Evolutionary conservation across 805 yeast species (phyloP).

Genomic region (Schizosaccharomyces osmophilus): DNA sequence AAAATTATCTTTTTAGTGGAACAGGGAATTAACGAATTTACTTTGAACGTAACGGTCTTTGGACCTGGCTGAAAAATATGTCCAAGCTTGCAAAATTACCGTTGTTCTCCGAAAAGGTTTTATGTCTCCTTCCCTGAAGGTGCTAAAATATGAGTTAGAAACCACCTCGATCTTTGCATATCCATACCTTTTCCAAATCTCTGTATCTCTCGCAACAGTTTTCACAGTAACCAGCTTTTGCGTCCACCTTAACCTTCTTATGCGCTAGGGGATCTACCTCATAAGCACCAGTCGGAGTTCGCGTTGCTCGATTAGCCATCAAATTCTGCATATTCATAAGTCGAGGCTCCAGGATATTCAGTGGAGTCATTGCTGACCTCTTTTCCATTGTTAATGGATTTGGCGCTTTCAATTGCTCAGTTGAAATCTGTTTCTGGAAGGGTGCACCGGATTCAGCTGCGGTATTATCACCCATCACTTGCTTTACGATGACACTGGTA

Average conservation of each 20-base stretch:
- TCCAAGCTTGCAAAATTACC: constrained; percentile 57
- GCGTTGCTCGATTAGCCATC: not conserved
- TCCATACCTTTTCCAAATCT: constrained; percentile 7
- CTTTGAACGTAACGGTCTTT: not conserved
- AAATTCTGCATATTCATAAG: not conserved
- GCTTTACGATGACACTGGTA: not conserved
- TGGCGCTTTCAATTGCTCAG: not conserved
- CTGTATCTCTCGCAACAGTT: constrained; percentile 8
- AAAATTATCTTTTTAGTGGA: too few relatives aligned
- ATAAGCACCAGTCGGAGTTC: not conserved
- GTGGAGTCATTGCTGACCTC: not conserved
- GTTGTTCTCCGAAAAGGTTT: constrained; percentile 49
- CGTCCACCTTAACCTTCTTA: not conserved
- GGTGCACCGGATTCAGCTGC: not conserved
- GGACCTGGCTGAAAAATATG: constrained; percentile 23
- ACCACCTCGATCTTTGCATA: not conserved
- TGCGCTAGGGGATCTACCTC: not conserved
- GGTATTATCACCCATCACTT: not conserved
- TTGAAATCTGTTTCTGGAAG: not conserved
- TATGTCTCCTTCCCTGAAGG: constrained; percentile 19
- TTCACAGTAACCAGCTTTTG: constrained; percentile 4
- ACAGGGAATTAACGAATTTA: too few relatives aligned
- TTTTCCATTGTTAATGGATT: not conserved
- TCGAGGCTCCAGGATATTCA: not conserved
- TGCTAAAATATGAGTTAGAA: not conserved